phyloP scores from a whole-genome alignment of 2,329 filamentous ascomycete species.

The Apiospora aurea region DNA sequence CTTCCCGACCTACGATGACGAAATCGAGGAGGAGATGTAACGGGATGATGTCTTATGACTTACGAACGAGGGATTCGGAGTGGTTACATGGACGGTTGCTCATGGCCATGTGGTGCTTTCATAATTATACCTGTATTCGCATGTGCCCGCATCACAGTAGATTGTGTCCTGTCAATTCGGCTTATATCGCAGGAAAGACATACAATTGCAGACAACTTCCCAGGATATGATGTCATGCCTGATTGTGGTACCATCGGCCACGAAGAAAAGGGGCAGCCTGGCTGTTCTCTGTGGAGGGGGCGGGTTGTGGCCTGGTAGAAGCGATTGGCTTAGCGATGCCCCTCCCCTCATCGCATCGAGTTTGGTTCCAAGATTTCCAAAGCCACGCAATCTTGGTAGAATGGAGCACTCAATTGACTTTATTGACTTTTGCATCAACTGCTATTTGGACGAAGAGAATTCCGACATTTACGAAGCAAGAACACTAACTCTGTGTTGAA shows the following conservation, averaged over 20 bases:
- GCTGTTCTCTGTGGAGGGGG: not conserved
- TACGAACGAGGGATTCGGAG: not conserved
- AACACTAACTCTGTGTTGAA: not conserved
- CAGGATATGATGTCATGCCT: not conserved
- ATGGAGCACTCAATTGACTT: not conserved
- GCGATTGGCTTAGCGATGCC: conserved; percentile 8
- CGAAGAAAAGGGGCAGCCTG: not conserved
- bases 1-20: conserved; percentile 49
- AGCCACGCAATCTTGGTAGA: not conserved
- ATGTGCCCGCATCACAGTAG: not conserved
- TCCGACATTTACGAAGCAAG: not conserved
- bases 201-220: not conserved
- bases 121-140: not conserved
- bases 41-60: conserved; percentile 27
- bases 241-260: too few relatives aligned
- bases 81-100: not conserved
- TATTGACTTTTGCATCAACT: not conserved
- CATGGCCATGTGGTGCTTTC: not conserved
- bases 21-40: conserved; percentile 47
- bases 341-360: conserved; percentile 1
- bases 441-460: not conserved
- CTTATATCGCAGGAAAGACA: not conserved
- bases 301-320: not conserved
- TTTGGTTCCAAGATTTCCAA: not conserved
- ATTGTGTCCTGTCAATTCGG: not conserved